phyloP scores from a whole-genome alignment of 768 basidiomycete species.

The Russula griseocarnosa region DNA sequence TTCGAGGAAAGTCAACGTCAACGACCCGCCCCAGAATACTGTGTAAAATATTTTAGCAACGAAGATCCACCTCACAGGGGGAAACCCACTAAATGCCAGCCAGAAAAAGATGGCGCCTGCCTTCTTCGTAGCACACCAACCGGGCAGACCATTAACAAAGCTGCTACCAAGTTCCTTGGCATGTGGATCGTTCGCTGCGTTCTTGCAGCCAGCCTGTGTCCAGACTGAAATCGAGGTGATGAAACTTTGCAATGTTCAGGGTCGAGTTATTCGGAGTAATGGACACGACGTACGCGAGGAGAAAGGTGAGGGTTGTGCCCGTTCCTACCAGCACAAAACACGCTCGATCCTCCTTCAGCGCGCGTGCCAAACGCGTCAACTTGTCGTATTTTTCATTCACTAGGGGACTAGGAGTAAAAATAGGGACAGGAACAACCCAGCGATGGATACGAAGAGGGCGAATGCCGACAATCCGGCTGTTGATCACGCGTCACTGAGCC shows the following conservation, averaged over 20 bases:
- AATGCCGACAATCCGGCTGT: slow-evolving; percentile 85
- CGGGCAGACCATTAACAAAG: slow-evolving; percentile 63
- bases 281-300: slow-evolving; percentile 63
- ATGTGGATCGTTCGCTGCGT: slow-evolving; percentile 77
- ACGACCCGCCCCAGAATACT: slow-evolving; percentile 75
- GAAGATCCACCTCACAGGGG: not conserved
- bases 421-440: slow-evolving; percentile 65
- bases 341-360: slow-evolving; percentile 78
- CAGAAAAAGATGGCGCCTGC: slow-evolving; percentile 89
- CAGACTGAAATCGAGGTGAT: slow-evolving; percentile 78
- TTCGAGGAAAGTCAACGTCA: slow-evolving; percentile 61
- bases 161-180: slow-evolving; percentile 55
- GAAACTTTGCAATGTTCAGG: slow-evolving; percentile 45
- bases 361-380: slow-evolving; percentile 68
- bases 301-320: slow-evolving; percentile 60
- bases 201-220: slow-evolving; percentile 87
- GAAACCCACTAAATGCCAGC: slow-evolving; percentile 65
- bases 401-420: slow-evolving; percentile 78
- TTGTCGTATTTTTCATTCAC: slow-evolving; percentile 84
- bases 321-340: slow-evolving; percentile 75
- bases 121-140: slow-evolving; percentile 92
- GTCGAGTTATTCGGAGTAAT: slow-evolving; percentile 13
- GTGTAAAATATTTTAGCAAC: not conserved
- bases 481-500: not conserved
- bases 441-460: slow-evolving; percentile 73